Evolutionary conservation across 371 early-diverging fungal species (phyloP).

Genomic region (Syncephalastrum sp.): DNA sequence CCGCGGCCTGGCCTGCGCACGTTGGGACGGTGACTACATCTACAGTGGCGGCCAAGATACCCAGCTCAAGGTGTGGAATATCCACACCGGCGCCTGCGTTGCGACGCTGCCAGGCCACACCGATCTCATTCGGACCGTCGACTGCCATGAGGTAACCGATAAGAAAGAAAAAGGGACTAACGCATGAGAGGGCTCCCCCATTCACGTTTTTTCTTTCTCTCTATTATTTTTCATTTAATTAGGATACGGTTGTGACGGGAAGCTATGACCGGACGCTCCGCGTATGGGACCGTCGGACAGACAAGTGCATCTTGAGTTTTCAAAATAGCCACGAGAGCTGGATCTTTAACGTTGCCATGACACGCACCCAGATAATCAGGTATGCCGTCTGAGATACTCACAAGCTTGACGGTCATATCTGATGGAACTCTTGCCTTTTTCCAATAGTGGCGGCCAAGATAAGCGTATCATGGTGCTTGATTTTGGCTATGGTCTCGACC

Average conservation of each 20-base stretch:
- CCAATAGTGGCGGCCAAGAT: conserved; percentile 54
- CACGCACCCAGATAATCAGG: conserved; percentile 73
- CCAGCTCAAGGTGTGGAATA: conserved; percentile 93
- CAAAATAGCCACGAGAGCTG: conserved; percentile 81
- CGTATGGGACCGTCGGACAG: conserved; percentile 80
- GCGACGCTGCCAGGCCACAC: conserved; percentile 82
- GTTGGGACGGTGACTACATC: conserved; percentile 81
- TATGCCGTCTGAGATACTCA: conserved; percentile 5
- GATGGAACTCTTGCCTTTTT: background rate
- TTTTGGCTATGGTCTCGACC: conserved; percentile 49
- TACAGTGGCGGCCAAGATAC: conserved; percentile 92
- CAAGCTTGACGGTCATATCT: background rate
- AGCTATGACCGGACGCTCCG: conserved; percentile 93
- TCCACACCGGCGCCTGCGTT: conserved; percentile 73
- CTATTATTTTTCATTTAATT: background rate
- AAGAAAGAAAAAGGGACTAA: conserved; percentile 62
- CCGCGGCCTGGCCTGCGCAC: conserved; percentile 92
- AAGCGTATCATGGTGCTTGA: conserved; percentile 76
- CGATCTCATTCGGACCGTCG: conserved; percentile 91
- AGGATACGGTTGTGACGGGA: conserved; percentile 46
- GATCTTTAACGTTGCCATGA: conserved; percentile 91
- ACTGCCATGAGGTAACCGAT: conserved; percentile 62
- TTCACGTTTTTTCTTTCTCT: background rate
- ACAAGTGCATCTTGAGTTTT: conserved; percentile 54
- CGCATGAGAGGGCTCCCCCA: conserved; percentile 42